Conservation (phyloP, 116 monocot genomes). For the Cymodocea nodosa region DNA sequence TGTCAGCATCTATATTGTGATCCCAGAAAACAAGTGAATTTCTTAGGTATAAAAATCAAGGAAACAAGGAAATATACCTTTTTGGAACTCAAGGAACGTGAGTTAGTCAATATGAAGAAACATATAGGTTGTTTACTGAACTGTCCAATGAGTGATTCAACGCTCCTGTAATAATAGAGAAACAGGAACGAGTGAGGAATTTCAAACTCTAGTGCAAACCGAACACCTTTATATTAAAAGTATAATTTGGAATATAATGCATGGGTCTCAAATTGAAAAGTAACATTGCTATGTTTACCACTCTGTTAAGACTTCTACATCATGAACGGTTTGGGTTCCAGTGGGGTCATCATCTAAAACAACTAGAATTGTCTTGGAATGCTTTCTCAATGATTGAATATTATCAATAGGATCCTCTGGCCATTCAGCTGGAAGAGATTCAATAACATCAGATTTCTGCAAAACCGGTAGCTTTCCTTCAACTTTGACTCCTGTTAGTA, state of each 20-base stretch:
- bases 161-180: constrained; percentile 36
- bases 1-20: neutral
- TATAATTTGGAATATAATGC: neutral
- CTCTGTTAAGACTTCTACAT: constrained; percentile 88
- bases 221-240: neutral
- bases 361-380: constrained; percentile 47
- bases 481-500: constrained; percentile 72
- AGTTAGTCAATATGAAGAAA: constrained; percentile 95
- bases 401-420: constrained; percentile 52
- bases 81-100: constrained; percentile 71
- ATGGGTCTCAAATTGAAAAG: too few species aligned
- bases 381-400: constrained; percentile 23
- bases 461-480: constrained; percentile 44
- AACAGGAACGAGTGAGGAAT: neutral
- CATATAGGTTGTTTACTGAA: constrained; percentile 53
- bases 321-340: constrained; percentile 97
- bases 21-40: neutral
- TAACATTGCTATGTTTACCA: constrained; percentile 34
- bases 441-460: constrained; percentile 43
- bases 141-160: constrained; percentile 58
- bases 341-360: constrained; percentile 98
- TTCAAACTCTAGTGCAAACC: neutral
- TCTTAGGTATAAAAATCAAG: neutral
- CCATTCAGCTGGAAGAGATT: constrained; percentile 80
- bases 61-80: constrained; percentile 38